phyloP scores from a whole-genome alignment of 768 basidiomycete genomes.

The Neoboletus brunneissimus region DNA sequence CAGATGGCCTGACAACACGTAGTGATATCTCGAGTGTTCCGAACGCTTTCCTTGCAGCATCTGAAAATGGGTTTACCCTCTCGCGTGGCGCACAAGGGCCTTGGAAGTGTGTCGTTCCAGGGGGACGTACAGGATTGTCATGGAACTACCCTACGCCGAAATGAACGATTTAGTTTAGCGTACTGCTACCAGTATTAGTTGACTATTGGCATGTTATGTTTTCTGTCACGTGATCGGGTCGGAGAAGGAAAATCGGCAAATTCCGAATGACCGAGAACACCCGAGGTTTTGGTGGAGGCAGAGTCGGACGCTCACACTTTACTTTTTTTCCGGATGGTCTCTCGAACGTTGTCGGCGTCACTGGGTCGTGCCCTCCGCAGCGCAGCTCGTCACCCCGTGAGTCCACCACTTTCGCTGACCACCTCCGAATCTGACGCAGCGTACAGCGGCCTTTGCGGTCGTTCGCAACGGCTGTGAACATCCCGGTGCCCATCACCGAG shows the following conservation, averaged over 20 bases:
- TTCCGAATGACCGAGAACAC: conserved; percentile 32
- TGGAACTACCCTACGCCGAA: conserved; percentile 6
- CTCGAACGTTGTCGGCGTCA: conserved; percentile 44
- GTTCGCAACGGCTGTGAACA: conserved; percentile 71
- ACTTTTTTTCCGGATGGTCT: conserved; percentile 41
- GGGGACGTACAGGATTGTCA: conserved; percentile 23
- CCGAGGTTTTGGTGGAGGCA: conserved; percentile 23
- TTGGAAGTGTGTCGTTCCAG: conserved; percentile 45
- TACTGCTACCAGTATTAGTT: not conserved
- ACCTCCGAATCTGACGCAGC: conserved; percentile 1
- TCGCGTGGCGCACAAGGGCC: conserved; percentile 29
- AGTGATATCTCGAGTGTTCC: not conserved
- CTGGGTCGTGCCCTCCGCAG: conserved; percentile 41
- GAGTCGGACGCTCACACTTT: conserved; percentile 4
- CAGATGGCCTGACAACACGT: not conserved
- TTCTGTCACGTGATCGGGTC: conserved; percentile 9
- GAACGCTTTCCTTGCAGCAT: conserved; percentile 43
- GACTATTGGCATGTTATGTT: too few relatives aligned
- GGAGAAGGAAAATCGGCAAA: conserved; percentile 26
- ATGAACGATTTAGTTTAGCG: not conserved
- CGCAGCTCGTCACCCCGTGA: conserved; percentile 37
- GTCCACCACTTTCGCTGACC: not conserved
- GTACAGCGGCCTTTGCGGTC: conserved; percentile 55
- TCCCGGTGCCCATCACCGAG: conserved; percentile 76
- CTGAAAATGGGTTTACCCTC: conserved; percentile 53